Conservation (phyloP, 495 filamentous ascomycete genomes). For the Neurospora sp. region DNA sequence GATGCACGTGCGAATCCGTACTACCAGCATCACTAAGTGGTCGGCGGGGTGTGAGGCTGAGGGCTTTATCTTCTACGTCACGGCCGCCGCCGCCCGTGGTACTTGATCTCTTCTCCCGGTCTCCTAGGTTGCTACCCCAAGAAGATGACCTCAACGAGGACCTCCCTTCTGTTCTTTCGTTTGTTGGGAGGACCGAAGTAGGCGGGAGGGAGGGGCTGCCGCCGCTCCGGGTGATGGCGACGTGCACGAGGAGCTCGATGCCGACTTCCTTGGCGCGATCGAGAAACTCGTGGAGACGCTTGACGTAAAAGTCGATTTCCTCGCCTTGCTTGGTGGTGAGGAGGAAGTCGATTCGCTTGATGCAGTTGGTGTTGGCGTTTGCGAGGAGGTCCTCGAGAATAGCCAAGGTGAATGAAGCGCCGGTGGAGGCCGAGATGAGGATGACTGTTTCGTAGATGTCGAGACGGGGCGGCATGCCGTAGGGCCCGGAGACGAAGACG, state of each 20-base stretch:
- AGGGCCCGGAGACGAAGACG: slow-evolving; percentile 46
- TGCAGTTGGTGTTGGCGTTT: slow-evolving; percentile 37
- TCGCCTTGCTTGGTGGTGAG: slow-evolving; percentile 61
- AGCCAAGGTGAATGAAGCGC: slow-evolving; percentile 46
- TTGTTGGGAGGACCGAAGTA: background rate
- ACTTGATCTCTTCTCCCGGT: slow-evolving; percentile 14
- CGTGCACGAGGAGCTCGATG: slow-evolving; percentile 36
- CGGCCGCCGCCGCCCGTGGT: slow-evolving; percentile 9
- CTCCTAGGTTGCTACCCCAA: slow-evolving; percentile 7
- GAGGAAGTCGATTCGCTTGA: slow-evolving; percentile 57
- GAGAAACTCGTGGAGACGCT: slow-evolving; percentile 47
- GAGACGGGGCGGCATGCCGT: slow-evolving; percentile 44
- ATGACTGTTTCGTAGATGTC: slow-evolving; percentile 50
- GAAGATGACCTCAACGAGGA: slow-evolving; percentile 6
- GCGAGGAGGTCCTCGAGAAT: slow-evolving; percentile 45
- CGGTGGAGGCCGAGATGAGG: slow-evolving; percentile 48
- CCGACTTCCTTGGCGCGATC: slow-evolving; percentile 38
- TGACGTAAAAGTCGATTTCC: slow-evolving; percentile 61
- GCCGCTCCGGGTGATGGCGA: slow-evolving; percentile 45
- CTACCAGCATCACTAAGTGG: slow-evolving; percentile 16
- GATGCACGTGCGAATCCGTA: slow-evolving; percentile 30
- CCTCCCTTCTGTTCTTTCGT: background rate
- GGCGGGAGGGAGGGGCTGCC: background rate
- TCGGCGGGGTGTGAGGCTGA: background rate
- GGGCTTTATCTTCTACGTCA: slow-evolving; percentile 10